Conservation (phyloP, 1,284 basidiomycete species). For the Meripilus lineatus region DNA sequence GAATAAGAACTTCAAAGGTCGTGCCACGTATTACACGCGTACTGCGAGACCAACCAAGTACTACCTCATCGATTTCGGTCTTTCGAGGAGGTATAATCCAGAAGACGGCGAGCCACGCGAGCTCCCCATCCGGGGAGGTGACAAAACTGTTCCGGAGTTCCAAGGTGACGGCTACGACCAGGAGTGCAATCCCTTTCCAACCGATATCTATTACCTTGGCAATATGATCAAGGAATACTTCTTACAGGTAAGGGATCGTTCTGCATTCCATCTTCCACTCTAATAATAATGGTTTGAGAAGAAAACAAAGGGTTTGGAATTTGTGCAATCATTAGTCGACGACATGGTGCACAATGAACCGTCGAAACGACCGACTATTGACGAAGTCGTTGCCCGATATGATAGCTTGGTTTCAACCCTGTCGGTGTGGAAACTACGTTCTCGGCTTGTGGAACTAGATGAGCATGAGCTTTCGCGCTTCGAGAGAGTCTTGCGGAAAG, state of each 20-base stretch:
- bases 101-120: conserved; percentile 13
- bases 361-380: conserved; percentile 6
- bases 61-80: conserved; percentile 31
- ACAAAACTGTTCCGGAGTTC: conserved; percentile 18
- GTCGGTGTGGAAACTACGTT: conserved; percentile 3
- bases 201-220: conserved; percentile 8
- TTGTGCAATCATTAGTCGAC: conserved; percentile 8
- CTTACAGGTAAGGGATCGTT: neutral
- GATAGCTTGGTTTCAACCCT: conserved; percentile 2
- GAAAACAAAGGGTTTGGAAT: conserved; percentile 10
- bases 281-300: neutral
- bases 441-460: neutral
- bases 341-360: conserved; percentile 11
- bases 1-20: conserved; percentile 15
- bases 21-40: conserved; percentile 24
- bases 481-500: neutral
- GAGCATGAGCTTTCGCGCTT: too few relatives aligned
- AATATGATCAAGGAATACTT: conserved; percentile 3
- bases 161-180: conserved; percentile 5
- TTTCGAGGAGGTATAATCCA: conserved; percentile 20
- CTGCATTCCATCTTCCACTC: neutral
- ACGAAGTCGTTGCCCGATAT: conserved; percentile 10
- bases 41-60: conserved; percentile 28
- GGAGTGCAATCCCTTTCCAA: conserved; percentile 5
- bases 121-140: conserved; percentile 16